Percentiles rank a stretch among this genome's conserved stretches.
Conservation (phyloP, 129 eudicot species). For the Rutidosis leptorrhynchoides region DNA sequence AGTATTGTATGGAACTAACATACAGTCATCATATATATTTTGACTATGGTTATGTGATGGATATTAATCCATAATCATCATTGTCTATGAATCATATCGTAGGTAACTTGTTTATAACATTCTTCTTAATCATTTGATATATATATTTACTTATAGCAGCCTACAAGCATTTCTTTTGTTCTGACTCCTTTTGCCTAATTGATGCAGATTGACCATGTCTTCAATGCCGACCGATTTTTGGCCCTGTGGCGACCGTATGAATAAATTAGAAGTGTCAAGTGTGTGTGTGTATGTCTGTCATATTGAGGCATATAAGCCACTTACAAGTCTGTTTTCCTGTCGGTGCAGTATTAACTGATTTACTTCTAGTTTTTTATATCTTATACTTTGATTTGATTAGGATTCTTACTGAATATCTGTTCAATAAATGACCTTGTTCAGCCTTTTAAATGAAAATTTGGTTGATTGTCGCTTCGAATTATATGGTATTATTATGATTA, state of each 20-base stretch:
- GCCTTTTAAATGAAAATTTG: not conserved
- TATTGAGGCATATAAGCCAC: conserved; percentile 11
- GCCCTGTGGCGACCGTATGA: not conserved
- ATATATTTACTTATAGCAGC: not conserved
- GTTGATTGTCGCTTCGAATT: not conserved
- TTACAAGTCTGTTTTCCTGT: conserved; percentile 3
- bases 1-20: no score
- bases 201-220: conserved; percentile 27
- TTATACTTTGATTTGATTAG: not conserved
- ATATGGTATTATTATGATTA: not conserved
- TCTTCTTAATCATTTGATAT: not conserved
- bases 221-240: conserved; percentile 3
- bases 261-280: not conserved
- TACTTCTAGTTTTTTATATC: conserved; percentile 10
- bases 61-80: not conserved
- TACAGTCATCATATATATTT: no score
- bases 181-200: conserved; percentile 9
- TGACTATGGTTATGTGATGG: not conserved
- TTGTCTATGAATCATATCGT: not conserved
- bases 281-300: not conserved
- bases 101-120: not conserved
- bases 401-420: not conserved
- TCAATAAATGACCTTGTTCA: conserved; percentile 27
- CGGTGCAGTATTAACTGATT: conserved; percentile 11
- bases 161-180: not conserved